A percentile compares a stretch with the other conserved stretches of the same genome.
These are phyloP conservation scores for Phaseolus lunatus DNA, from an alignment of 306 rosid species.

Conservation along the genomic window DNA sequence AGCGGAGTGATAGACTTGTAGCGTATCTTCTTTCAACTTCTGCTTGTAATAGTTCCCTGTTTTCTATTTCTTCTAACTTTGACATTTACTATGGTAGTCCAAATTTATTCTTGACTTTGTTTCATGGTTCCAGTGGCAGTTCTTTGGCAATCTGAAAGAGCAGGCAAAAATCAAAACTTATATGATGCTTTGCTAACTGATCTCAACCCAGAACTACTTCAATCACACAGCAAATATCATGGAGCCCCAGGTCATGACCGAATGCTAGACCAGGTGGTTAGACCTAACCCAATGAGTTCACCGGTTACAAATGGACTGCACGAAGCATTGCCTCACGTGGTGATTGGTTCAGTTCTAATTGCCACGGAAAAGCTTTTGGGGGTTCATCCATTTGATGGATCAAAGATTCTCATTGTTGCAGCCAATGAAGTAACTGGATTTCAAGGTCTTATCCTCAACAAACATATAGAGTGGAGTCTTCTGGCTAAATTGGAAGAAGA, in stretches of 20 bases:
- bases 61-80: constrained; percentile 16
- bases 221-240: constrained; percentile 44
- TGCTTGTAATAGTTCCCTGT: constrained; percentile 36
- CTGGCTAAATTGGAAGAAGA: constrained; percentile 61
- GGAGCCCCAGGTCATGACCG: constrained; percentile 53
- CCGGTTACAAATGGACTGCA: constrained; percentile 44
- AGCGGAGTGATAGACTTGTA: constrained; percentile 30
- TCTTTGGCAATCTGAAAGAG: constrained; percentile 55
- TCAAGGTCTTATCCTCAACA: constrained; percentile 87
- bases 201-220: constrained; percentile 44
- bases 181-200: constrained; percentile 48
- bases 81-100: constrained; percentile 17
- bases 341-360: constrained; percentile 66
- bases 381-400: constrained; percentile 69
- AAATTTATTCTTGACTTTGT: constrained; percentile 26
- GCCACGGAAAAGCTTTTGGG: constrained; percentile 74
- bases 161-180: constrained; percentile 41
- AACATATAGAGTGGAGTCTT: constrained; percentile 69
- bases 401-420: constrained; percentile 78
- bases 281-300: constrained; percentile 51
- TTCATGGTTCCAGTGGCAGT: constrained; percentile 58
- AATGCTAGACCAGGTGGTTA: constrained; percentile 45
- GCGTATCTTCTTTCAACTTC: constrained; percentile 24
- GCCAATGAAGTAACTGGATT: constrained; percentile 71
- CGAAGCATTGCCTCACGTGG: constrained; percentile 54